Evolutionary conservation across 805 yeast species (phyloP).

Genomic region (Isabelozyma heimii): DNA sequence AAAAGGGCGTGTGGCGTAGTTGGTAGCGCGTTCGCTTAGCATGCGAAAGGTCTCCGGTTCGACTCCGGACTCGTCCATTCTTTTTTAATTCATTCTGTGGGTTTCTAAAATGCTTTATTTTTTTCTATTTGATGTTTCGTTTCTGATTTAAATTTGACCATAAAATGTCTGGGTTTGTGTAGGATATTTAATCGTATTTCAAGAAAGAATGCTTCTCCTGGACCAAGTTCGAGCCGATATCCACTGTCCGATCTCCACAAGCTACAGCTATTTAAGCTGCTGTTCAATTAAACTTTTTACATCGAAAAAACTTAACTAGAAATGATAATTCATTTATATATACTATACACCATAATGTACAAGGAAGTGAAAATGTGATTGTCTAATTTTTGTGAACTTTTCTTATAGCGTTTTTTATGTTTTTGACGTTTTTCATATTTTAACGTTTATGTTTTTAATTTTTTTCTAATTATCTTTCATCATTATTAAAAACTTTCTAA

Average conservation of each 20-base stretch:
- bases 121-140: too few species aligned
- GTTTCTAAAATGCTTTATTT: too few species aligned
- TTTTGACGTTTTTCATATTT: too few species aligned
- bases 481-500: neutral
- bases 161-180: too few species aligned
- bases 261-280: too few species aligned
- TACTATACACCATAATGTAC: neutral
- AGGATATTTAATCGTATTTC: too few species aligned
- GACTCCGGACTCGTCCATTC: slow-evolving; percentile 41
- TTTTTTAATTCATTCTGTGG: slow-evolving; percentile 8
- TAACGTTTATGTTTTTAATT: too few species aligned
- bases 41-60: slow-evolving; percentile 50
- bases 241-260: too few species aligned
- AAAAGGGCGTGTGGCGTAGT: slow-evolving; percentile 46
- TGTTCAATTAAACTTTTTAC: too few species aligned
- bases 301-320: neutral
- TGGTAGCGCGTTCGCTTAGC: slow-evolving; percentile 51
- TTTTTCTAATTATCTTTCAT: neutral
- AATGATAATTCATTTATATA: neutral
- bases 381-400: neutral
- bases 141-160: too few species aligned
- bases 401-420: neutral
- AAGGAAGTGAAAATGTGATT: neutral
- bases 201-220: too few species aligned
- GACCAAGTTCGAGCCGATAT: too few species aligned